Conservation (phyloP, 805 yeast species). For the Brettanomyces bruxellensis region DNA sequence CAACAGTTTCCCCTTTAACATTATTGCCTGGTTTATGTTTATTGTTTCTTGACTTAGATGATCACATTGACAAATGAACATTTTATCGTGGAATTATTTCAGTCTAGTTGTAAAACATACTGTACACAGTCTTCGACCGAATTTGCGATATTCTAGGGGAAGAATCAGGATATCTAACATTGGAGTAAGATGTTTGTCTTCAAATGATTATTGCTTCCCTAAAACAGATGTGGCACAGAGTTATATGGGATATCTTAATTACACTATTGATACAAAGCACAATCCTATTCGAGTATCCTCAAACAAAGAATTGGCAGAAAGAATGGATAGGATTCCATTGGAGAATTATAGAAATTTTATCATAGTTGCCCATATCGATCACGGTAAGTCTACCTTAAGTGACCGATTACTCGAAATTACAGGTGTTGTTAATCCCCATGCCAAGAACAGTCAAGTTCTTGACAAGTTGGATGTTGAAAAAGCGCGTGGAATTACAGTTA, state of each 20-base stretch:
- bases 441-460: conserved; percentile 66
- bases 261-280: conserved; percentile 15
- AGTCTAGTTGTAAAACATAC: too few relatives aligned
- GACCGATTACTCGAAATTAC: conserved; percentile 84
- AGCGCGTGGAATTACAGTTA: conserved; percentile 93
- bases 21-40: too few relatives aligned
- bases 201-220: neutral
- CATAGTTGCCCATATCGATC: conserved; percentile 92
- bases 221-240: conserved; percentile 7
- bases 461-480: conserved; percentile 91
- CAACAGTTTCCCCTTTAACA: too few relatives aligned
- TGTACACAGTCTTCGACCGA: too few relatives aligned
- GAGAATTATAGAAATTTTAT: conserved; percentile 83
- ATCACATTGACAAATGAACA: too few relatives aligned
- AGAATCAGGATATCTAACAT: too few relatives aligned
- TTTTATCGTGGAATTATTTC: too few relatives aligned
- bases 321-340: conserved; percentile 73
- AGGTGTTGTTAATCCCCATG: conserved; percentile 73
- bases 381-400: conserved; percentile 77
- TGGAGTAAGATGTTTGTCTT: neutral
- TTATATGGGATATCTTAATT: conserved; percentile 21
- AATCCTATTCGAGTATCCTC: conserved; percentile 19
- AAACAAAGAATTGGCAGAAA: conserved; percentile 21
- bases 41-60: too few relatives aligned
- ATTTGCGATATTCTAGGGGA: too few relatives aligned